A percentile compares a stretch with the other conserved stretches of the same genome.
Conservation (phyloP, 176 grass and related monocot species). For the Oryza australiensis region DNA sequence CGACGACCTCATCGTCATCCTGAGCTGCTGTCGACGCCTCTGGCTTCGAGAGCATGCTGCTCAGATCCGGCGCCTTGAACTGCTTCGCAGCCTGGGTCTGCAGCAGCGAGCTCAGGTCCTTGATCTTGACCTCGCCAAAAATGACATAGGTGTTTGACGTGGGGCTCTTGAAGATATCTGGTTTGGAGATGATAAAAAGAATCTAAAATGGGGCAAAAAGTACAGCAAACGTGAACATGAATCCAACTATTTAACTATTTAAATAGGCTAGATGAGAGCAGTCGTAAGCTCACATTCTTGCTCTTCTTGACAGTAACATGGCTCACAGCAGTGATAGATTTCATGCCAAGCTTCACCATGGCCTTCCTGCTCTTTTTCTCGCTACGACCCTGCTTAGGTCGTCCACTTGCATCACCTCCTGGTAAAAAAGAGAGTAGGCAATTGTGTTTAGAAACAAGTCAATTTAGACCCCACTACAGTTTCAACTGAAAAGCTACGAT, state of each 20-base stretch:
- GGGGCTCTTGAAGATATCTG: constrained; percentile 77
- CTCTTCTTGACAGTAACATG: constrained; percentile 76
- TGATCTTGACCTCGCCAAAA: too few species aligned
- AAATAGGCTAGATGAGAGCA: neutral
- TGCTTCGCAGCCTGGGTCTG: constrained; percentile 62
- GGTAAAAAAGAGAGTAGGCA: neutral
- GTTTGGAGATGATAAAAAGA: constrained; percentile 69
- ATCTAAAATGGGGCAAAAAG: constrained; percentile 29
- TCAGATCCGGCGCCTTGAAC: constrained; percentile 60
- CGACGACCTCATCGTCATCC: constrained; percentile 49
- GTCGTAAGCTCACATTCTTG: constrained; percentile 56
- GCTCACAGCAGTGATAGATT: constrained; percentile 67
- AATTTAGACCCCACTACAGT: neutral
- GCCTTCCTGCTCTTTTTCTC: constrained; percentile 88
- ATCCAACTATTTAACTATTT: neutral
- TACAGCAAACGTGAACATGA: neutral
- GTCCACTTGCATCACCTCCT: constrained; percentile 62
- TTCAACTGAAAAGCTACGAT: neutral
- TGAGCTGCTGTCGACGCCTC: constrained; percentile 36
- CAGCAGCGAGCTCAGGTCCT: constrained; percentile 60
- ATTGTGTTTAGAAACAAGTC: neutral
- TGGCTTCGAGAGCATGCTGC: constrained; percentile 50
- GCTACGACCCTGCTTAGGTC: constrained; percentile 75
- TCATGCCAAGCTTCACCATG: constrained; percentile 84
- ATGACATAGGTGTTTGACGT: constrained; percentile 70